These are phyloP conservation scores for Trichoderma virens DNA, from an alignment of 495 filamentous ascomycete genomes.

Conservation along the genomic window DNA sequence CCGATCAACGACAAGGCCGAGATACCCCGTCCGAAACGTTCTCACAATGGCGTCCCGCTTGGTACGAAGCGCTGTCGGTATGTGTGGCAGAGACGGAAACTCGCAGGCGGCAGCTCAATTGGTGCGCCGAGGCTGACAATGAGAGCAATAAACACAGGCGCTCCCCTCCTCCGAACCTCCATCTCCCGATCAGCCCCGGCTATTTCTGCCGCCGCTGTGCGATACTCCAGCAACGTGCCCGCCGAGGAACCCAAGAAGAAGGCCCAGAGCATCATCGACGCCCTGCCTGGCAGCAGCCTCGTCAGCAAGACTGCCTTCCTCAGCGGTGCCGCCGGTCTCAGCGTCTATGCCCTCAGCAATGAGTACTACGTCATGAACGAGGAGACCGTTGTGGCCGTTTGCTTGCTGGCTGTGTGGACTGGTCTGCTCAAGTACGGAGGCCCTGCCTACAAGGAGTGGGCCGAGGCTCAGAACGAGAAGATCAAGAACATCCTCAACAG, in stretches of 20 bases:
- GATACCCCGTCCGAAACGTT: constrained; percentile 38
- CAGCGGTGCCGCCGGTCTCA: constrained; percentile 82
- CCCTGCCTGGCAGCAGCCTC: constrained; percentile 76
- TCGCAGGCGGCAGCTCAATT: constrained; percentile 15
- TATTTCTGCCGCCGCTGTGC: constrained; percentile 43
- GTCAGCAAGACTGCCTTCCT: constrained; percentile 94
- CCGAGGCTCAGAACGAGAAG: constrained; percentile 75
- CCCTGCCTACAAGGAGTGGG: constrained; percentile 87
- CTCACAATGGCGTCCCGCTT: constrained; percentile 91
- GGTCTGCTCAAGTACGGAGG: constrained; percentile 86
- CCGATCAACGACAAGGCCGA: constrained; percentile 29
- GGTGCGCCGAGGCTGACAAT: constrained; percentile 13
- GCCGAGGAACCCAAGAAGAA: constrained; percentile 81
- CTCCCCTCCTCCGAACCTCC: constrained; percentile 75
- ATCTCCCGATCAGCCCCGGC: constrained; percentile 62
- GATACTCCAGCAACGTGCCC: constrained; percentile 71
- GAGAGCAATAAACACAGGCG: constrained; percentile 47
- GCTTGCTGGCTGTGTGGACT: constrained; percentile 80
- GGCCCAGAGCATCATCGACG: constrained; percentile 89
- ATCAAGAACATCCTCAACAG: constrained; percentile 88
- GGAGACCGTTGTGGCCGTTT: constrained; percentile 87
- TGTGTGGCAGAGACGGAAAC: constrained; percentile 29
- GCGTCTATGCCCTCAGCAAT: constrained; percentile 94
- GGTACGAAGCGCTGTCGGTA: constrained; percentile 86
- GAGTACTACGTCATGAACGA: constrained; percentile 99